Conservation (phyloP, 306 rosid species). For the Aeschynomene evenia region DNA sequence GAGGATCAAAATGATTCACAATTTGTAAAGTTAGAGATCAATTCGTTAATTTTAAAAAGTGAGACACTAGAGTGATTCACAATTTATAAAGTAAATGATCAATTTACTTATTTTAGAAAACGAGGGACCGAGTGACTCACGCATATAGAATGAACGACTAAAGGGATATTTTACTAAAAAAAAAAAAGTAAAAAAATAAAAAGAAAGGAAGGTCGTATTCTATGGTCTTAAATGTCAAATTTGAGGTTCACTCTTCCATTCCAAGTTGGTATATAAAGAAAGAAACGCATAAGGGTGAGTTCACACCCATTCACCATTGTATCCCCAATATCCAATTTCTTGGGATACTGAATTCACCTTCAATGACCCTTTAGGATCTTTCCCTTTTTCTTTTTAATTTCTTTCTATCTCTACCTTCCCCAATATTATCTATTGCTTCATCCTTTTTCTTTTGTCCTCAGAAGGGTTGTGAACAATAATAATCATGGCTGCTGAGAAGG, state of each 20-base stretch:
- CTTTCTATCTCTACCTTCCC: neutral
- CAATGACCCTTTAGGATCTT: slow-evolving; percentile 33
- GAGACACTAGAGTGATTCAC: no score
- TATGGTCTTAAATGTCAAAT: neutral
- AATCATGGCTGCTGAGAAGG: slow-evolving; percentile 50
- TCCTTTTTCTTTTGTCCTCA: neutral
- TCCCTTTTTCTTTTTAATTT: no score
- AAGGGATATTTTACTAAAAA: no score
- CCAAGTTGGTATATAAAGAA: slow-evolving; percentile 26
- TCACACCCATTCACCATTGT: neutral
- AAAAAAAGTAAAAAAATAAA: no score
- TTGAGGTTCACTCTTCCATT: neutral
- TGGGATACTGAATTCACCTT: slow-evolving; percentile 48
- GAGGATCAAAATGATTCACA: no score
- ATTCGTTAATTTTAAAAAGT: no score
- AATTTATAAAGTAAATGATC: no score
- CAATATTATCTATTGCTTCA: no score
- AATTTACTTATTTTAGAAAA: no score
- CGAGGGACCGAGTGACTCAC: no score
- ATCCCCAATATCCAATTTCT: slow-evolving; percentile 12
- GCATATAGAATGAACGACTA: no score
- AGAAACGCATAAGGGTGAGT: neutral
- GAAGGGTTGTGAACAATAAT: neutral
- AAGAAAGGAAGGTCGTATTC: slow-evolving; percentile 5
- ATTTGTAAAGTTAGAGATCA: no score